Evolutionary conservation across 2,329 filamentous ascomycete genomes (phyloP), one percentile per base, ranked within the genome.

Genomic region (Aspergillus persii): DNA sequence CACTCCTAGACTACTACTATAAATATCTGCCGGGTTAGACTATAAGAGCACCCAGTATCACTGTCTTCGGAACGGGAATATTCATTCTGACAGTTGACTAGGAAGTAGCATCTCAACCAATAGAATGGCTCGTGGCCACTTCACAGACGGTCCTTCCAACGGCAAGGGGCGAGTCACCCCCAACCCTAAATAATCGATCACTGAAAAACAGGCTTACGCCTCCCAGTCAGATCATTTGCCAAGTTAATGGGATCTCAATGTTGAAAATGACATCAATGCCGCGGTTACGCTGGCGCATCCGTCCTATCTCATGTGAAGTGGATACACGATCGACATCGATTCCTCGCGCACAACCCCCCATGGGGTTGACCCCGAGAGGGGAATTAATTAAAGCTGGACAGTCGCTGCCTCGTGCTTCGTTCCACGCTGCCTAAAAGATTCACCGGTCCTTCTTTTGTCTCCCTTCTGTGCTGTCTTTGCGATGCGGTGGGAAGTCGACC

Each of bases 221-320:
- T 41, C 36, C 36, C 36, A 41, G 12, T 41, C 15, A 41, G 36
- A 41, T 18, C 36, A 18, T n/a, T 41, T 41, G 11, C 15, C 36
- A 41, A 41, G 12, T 27, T 4, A 11, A 47, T 47, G 18, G 8
- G 18, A 5, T 47, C 44, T n/a, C 18, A 47, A 23, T 18, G 27
- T 18, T 23, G 39, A 47, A 29, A 30, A 36, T 55, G 53, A 55
- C 31, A 50, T 30, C 46, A 29, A 8, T 47, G 18, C 41, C 52
- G 29, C 36, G 27, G 41, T 54, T 18, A 12, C n/a, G 49, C 6
- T 27, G 8, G 27, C 49, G 49, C 31, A 49, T 49, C 29, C 4
- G 31, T 50, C 53, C 12, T 31, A 50, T 50, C 53, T 55, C 53
- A 55, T 55, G 53, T 55, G 53, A 55, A 55, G 44, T 47, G 44